Conservation (phyloP, 768 basidiomycete genomes). For the Suillus sp. region DNA sequence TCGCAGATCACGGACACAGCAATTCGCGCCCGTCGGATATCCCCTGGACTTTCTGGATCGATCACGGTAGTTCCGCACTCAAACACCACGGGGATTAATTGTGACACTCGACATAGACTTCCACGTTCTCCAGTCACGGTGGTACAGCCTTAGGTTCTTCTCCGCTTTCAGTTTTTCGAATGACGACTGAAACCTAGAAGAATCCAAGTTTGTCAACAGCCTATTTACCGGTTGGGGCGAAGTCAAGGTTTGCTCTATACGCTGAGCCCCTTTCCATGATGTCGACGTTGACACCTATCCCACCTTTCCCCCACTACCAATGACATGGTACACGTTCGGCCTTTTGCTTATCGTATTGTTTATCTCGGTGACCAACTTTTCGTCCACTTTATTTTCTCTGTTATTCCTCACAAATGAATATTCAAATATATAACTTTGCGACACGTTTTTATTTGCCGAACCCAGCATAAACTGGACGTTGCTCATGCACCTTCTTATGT, state of each 20-base stretch:
- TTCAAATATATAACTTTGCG: not conserved
- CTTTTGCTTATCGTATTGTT: not conserved
- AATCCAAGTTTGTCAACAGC: not conserved
- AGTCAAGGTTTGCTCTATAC: not conserved
- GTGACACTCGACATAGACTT: not conserved
- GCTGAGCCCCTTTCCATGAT: not conserved
- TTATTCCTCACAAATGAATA: not conserved
- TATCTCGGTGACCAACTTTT: not conserved
- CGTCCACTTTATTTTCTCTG: not conserved
- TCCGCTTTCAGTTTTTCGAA: not conserved
- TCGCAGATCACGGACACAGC: constrained; percentile 4
- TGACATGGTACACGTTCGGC: not conserved
- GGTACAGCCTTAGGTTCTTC: not conserved
- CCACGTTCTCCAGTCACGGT: not conserved
- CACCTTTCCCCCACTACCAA: not conserved
- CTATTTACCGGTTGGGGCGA: not conserved
- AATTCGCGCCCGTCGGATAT: not conserved
- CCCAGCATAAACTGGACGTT: not conserved
- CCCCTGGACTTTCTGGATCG: not conserved
- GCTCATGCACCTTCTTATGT: not conserved
- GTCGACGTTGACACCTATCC: not conserved
- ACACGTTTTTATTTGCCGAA: not conserved
- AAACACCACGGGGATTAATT: not conserved
- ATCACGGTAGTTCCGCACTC: not conserved
- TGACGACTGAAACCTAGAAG: not conserved